Percentiles rank a stretch among this genome's conserved stretches.
Conservation (phyloP, 345 rosid species). For the Aurinia saxatilis region DNA sequence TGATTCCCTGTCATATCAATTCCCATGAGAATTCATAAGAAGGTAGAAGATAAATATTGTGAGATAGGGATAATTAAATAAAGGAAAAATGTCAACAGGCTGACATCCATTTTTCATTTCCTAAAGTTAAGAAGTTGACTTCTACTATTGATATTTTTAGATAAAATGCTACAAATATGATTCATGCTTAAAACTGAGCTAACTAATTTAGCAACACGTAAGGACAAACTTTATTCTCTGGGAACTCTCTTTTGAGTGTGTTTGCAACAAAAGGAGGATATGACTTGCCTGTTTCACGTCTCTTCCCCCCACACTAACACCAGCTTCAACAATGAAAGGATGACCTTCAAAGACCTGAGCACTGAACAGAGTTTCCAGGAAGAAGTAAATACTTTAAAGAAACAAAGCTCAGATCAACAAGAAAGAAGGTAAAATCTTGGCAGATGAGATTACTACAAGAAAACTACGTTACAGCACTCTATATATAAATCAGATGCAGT, state of each 20-base stretch:
- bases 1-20: conserved; percentile 57
- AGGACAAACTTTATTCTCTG: not conserved
- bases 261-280: conserved; percentile 1
- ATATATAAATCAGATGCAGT: not conserved
- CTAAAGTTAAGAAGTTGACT: not conserved
- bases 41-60: not conserved
- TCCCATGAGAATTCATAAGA: not conserved
- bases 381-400: conserved; percentile 10
- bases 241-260: not conserved
- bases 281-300: conserved; percentile 80
- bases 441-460: not conserved
- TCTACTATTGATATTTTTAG: not conserved
- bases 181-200: not conserved
- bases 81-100: not conserved
- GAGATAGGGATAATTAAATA: not conserved
- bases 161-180: not conserved
- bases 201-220: not conserved
- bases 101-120: not conserved
- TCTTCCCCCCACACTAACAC: conserved; percentile 92
- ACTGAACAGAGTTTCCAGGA: conserved; percentile 38
- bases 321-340: conserved; percentile 98
- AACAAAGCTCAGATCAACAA: not conserved
- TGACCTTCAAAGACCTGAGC: conserved; percentile 99
- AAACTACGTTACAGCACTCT: not conserved
- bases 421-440: not conserved